Evolutionary conservation across 2,329 filamentous ascomycete species (phyloP).

Genomic region (Teratosphaeriaceae sp.): DNA sequence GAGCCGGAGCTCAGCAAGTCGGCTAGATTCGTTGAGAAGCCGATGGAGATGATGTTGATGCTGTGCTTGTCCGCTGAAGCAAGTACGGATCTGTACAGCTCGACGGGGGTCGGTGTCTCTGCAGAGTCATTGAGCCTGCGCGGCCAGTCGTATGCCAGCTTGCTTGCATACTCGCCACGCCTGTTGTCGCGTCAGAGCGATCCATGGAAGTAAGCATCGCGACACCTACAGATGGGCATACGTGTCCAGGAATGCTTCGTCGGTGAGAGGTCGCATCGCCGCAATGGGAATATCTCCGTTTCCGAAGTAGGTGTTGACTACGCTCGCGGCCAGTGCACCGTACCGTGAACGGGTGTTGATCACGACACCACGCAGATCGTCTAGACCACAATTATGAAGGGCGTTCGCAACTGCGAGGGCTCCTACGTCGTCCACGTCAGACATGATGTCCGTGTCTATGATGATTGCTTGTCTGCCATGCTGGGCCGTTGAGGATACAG

Average conservation of each 20-base stretch:
- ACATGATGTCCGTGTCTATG: no score
- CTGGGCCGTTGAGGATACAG: no score
- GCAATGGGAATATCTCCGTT: constrained; percentile 15
- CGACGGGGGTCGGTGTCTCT: constrained; percentile 9
- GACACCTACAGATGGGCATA: no score
- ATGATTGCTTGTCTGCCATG: no score
- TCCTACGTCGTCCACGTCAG: constrained; percentile 19
- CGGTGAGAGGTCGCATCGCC: constrained; percentile 14
- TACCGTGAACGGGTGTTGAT: constrained; percentile 16
- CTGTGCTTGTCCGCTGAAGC: constrained; percentile 6
- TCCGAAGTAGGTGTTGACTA: constrained; percentile 8
- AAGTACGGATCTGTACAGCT: constrained; percentile 11
- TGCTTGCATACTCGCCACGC: constrained; percentile 15
- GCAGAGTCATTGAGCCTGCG: constrained; percentile 4
- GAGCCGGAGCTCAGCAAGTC: constrained; percentile 40
- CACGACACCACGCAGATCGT: constrained; percentile 13
- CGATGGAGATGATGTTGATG: constrained; percentile 16
- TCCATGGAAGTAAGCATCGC: no score
- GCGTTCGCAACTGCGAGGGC: constrained; percentile 18
- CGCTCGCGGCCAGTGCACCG: constrained; percentile 14
- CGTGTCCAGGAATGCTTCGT: constrained; percentile 13
- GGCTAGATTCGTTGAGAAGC: constrained; percentile 31
- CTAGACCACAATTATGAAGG: constrained; percentile 15
- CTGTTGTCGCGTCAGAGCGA: not conserved
- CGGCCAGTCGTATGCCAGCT: constrained; percentile 11